A percentile compares a stretch with the other conserved stretches of the same genome.
phyloP scores from a whole-genome alignment of 768 basidiomycete genomes.

The Clitopilus hobsonii region DNA sequence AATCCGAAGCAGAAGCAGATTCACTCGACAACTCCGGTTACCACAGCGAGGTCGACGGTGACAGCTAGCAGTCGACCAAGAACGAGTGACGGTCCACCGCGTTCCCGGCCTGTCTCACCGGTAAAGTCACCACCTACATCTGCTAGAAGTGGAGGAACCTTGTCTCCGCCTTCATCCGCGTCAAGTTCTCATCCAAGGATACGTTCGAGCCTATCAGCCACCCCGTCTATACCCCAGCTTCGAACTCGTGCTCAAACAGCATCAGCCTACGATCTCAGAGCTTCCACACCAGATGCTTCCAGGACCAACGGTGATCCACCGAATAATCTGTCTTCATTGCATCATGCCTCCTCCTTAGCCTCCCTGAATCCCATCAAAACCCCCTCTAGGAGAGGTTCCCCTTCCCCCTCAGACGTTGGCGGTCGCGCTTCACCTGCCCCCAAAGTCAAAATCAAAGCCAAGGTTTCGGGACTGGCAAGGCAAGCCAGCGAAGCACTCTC shows the following conservation, averaged over 20 bases:
- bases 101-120: conserved; percentile 35
- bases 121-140: conserved; percentile 36
- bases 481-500: conserved; percentile 15
- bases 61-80: conserved; percentile 2
- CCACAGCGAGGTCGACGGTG: background rate
- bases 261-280: conserved; percentile 13
- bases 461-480: conserved; percentile 48
- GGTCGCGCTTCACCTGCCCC: conserved; percentile 18
- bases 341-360: conserved; percentile 33
- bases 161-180: conserved; percentile 21
- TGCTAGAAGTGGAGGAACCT: conserved; percentile 21
- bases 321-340: conserved; percentile 22
- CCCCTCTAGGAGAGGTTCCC: conserved; percentile 11
- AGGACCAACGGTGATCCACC: conserved; percentile 16
- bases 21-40: conserved; percentile 1
- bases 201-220: conserved; percentile 16
- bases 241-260: conserved; percentile 23
- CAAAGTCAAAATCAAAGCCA: conserved; percentile 52
- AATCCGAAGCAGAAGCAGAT: conserved; percentile 1
- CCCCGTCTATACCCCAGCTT: conserved; percentile 27
- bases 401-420: conserved; percentile 7
- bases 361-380: conserved; percentile 23
- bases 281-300: conserved; percentile 17
- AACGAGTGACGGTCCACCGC: conserved; percentile 20
- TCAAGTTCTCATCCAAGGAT: conserved; percentile 16